Percentiles rank a stretch among this genome's conserved stretches.
phyloP scores from a whole-genome alignment of 352 stramenopile genomes.

The Globisporangium heterothallicum region DNA sequence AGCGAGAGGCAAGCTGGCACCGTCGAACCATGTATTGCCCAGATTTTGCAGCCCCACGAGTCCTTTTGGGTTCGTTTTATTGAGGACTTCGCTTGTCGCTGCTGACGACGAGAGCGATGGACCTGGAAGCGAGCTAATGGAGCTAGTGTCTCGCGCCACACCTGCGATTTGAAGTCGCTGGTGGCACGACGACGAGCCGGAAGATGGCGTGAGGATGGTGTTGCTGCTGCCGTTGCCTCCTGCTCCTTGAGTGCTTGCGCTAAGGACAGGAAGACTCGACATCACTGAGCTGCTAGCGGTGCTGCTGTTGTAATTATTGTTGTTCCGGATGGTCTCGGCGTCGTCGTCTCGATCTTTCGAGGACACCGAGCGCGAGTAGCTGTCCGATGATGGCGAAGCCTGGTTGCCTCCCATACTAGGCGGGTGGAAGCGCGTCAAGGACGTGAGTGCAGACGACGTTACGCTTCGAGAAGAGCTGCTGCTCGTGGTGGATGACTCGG shows the following conservation, averaged over 20 bases:
- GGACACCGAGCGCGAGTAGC: conserved; percentile 7
- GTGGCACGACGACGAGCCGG: conserved; percentile 6
- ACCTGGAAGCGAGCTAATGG: conserved; percentile 5
- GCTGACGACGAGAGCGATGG: conserved; percentile 1
- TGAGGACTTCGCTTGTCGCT: conserved; percentile 10
- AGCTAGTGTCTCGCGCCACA: conserved; percentile 7
- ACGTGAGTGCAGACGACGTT: conserved; percentile 29
- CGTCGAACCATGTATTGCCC: conserved; percentile 68
- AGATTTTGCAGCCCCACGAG: conserved; percentile 71
- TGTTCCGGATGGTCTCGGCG: not conserved
- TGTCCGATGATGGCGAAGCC: conserved; percentile 15
- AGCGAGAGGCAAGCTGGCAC: no score
- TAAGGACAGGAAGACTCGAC: conserved; percentile 16
- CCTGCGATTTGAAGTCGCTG: conserved; percentile 9
- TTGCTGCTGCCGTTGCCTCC: conserved; percentile 9
- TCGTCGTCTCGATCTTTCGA: conserved; percentile 18
- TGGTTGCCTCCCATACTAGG: conserved; percentile 20
- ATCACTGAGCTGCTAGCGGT: conserved; percentile 3
- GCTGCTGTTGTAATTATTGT: not conserved
- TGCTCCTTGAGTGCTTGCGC: conserved; percentile 4
- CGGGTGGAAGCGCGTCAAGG: conserved; percentile 39
- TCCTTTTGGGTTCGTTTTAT: conserved; percentile 31
- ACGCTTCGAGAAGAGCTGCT: conserved; percentile 16
- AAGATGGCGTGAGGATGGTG: conserved; percentile 4
- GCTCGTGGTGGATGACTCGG: conserved; percentile 13